Evolutionary conservation across 2,329 filamentous ascomycete species (phyloP), one percentile per base, ranked within the genome.

Genomic region (Cadophora gregata): DNA sequence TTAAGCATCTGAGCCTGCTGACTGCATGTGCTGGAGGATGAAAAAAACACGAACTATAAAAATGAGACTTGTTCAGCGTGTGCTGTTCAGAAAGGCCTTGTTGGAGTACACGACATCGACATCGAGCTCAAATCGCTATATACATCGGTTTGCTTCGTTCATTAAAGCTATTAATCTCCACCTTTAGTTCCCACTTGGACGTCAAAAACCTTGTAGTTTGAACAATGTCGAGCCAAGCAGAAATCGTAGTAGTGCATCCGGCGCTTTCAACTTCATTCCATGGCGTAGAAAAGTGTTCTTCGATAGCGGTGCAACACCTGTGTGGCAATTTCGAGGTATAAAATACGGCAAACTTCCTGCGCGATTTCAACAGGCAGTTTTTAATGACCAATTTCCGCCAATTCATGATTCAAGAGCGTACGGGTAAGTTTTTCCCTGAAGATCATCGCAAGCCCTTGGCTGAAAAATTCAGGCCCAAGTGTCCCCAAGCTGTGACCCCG

Each of bases 241-340:
- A 10, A 14, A 24, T 50, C 10, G 8, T 27, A 2, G 47, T 50
- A 10, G 8, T 4, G 24, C 47, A 50, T 50, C 47, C 47, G 12
- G 21, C 8, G 5, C 24, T 50, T 14, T 50, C 47, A 9, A 25
- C 21, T 27, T 24, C 24, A 8, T 50, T 50, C 14, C 47, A 50
- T 9, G 47, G 47, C 9, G 5, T 50, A 16, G 4, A 24, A 27
- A 50, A 50, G 10, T 7, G 8, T 50, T 50, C 24, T 50, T 50
- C 24, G 24, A 50, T 16, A 50, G 36, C 24, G 24, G 47, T 10
- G 47, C 21, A 27, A 50, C 47, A 12, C 8, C 21, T 27, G 48
- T 66, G 16, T 66, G 63, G 63, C 67, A 69, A 48, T 69, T 67
- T 38, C 42, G 67, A 62, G 67, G 67, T 4, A 69, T 69, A 19